Conservation (phyloP, 495 filamentous ascomycete species). For the Podospora bellae-mahoneyi region DNA sequence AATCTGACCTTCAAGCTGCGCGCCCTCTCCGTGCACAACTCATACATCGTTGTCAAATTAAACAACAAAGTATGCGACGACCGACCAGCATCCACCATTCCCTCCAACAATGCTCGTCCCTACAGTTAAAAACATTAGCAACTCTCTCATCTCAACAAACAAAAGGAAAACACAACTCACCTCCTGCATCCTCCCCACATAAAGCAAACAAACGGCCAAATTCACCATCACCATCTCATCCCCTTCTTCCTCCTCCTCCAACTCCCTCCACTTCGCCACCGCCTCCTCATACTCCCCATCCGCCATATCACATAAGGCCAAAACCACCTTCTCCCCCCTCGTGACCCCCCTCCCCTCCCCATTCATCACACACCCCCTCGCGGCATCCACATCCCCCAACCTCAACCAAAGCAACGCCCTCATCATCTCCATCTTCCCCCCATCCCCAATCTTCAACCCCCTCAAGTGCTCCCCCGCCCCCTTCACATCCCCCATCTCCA, state of each 20-base stretch:
- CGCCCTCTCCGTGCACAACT: slow-evolving; percentile 80
- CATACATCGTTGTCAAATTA: slow-evolving; percentile 87
- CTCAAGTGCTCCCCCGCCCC: slow-evolving; percentile 68
- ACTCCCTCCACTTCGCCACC: slow-evolving; percentile 56
- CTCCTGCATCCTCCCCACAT: slow-evolving; percentile 70
- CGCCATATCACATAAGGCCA: slow-evolving; percentile 71
- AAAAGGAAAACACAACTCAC: slow-evolving; percentile 41
- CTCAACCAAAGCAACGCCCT: slow-evolving; percentile 68
- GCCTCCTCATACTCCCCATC: slow-evolving; percentile 68
- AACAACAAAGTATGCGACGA: slow-evolving; percentile 76
- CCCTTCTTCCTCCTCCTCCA: slow-evolving; percentile 41
- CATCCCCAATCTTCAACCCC: slow-evolving; percentile 32
- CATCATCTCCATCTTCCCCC: slow-evolving; percentile 37
- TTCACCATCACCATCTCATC: slow-evolving; percentile 71
- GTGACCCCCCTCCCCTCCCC: slow-evolving; percentile 20
- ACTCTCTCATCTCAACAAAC: not conserved
- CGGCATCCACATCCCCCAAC: slow-evolving; percentile 71
- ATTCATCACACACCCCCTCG: slow-evolving; percentile 48
- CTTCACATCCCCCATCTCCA: slow-evolving; percentile 87
- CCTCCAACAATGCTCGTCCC: slow-evolving; percentile 62
- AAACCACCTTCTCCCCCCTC: slow-evolving; percentile 43
- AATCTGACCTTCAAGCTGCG: slow-evolving; percentile 63
- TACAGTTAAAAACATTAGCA: slow-evolving; percentile 29
- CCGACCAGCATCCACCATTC: slow-evolving; percentile 55
- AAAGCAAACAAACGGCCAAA: slow-evolving; percentile 76